Evolutionary conservation across 2,329 filamentous ascomycete species (phyloP).

Genomic region (Xylariales sp.): DNA sequence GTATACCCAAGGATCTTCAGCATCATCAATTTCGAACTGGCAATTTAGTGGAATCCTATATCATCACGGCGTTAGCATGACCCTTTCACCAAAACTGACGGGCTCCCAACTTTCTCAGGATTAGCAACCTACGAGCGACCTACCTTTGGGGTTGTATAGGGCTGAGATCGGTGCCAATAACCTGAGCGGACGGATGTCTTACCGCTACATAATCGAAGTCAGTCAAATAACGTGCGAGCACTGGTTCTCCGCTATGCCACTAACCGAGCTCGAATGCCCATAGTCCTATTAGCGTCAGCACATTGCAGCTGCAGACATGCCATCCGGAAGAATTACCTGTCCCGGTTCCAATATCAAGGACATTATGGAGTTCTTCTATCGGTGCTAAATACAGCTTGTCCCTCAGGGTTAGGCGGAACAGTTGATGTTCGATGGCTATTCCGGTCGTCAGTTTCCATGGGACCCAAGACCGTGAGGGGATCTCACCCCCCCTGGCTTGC

Average conservation of each 20-base stretch:
- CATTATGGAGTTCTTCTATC: constrained; percentile 8
- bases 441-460: too few relatives aligned
- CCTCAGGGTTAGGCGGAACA: constrained; percentile 9
- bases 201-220: constrained; percentile 3
- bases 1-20: constrained; percentile 12
- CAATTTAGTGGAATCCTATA: constrained; percentile 11
- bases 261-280: constrained; percentile 11
- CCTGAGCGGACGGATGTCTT: constrained; percentile 4
- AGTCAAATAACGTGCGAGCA: not conserved
- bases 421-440: constrained; percentile 9
- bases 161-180: constrained; percentile 12
- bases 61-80: not conserved
- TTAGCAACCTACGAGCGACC: not conserved
- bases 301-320: not conserved
- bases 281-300: constrained; percentile 4
- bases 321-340: constrained; percentile 5
- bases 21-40: constrained; percentile 12
- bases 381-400: constrained; percentile 9
- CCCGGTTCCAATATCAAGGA: constrained; percentile 12
- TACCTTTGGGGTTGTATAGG: constrained; percentile 11
- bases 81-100: not conserved
- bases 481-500: constrained; percentile 2
- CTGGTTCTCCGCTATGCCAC: too few relatives aligned
- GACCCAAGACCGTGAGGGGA: too few relatives aligned
- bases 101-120: not conserved